Evolutionary conservation across 2,329 filamentous ascomycete species (phyloP).

Genomic region (Hymenoscyphus albidus): DNA sequence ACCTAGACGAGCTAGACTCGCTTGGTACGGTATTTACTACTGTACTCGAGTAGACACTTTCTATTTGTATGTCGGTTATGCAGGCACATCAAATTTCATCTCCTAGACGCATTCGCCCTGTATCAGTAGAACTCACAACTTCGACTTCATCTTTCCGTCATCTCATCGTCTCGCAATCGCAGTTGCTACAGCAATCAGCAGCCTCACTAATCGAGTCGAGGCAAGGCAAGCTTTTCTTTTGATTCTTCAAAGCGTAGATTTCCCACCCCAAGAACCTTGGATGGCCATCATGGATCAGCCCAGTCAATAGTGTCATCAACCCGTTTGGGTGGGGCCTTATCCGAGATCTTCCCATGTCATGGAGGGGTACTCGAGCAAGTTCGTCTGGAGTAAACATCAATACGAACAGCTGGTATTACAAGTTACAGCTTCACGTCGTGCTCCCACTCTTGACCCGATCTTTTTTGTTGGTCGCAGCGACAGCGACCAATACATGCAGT

Average conservation of each 20-base stretch:
- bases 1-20: no score
- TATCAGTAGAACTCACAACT: background rate
- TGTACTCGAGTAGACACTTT: no score
- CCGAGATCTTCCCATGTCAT: background rate
- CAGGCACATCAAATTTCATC: conserved; percentile 1
- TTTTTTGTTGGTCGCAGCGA: conserved; percentile 1
- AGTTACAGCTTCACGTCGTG: background rate
- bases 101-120: background rate
- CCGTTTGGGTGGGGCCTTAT: background rate
- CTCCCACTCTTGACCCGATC: background rate
- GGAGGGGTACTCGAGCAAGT: background rate
- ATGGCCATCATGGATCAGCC: background rate
- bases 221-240: background rate
- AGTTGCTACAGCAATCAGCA: conserved; percentile 1
- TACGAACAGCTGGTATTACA: background rate
- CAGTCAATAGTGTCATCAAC: background rate
- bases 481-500: background rate
- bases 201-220: background rate
- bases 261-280: background rate
- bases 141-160: background rate
- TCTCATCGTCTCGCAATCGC: background rate
- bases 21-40: no score
- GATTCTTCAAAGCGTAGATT: background rate
- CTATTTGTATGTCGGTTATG: background rate
- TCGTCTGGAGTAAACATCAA: background rate